Percentiles rank a stretch among this genome's conserved stretches.
Evolutionary conservation across 331 rosid species (phyloP).

Genomic region (Quercus lobata): DNA sequence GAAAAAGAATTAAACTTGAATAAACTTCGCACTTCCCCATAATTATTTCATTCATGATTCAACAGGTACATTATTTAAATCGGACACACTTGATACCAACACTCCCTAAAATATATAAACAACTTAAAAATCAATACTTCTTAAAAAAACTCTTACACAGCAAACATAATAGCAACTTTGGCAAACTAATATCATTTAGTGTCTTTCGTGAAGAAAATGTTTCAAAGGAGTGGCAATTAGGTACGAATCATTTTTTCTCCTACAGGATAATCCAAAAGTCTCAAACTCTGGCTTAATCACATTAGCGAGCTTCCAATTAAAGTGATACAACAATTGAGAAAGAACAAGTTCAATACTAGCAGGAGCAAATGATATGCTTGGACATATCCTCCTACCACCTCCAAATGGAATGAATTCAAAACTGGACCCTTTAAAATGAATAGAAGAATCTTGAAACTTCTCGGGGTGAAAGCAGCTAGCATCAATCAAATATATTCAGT

Average conservation of each 20-base stretch:
- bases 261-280: neutral
- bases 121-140: too few species aligned
- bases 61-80: too few species aligned
- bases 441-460: neutral
- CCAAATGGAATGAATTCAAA: neutral
- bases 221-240: conserved; percentile 1
- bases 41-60: too few species aligned
- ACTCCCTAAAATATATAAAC: too few species aligned
- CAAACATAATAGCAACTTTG: too few species aligned
- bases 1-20: too few species aligned
- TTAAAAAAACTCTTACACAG: too few species aligned
- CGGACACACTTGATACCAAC: too few species aligned
- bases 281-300: conserved; percentile 6
- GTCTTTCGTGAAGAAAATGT: neutral
- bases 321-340: conserved; percentile 2
- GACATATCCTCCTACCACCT: neutral
- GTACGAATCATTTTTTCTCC: neutral
- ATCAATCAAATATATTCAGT: neutral
- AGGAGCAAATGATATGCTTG: neutral
- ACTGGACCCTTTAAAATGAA: neutral
- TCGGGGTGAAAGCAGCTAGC: neutral
- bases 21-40: too few species aligned
- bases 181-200: neutral
- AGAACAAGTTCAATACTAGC: neutral
- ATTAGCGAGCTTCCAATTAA: conserved; percentile 10